These are phyloP conservation scores for Odonthalia washingtoniensis DNA, from an alignment of 31 red algal genomes.

Conservation along the genomic window DNA sequence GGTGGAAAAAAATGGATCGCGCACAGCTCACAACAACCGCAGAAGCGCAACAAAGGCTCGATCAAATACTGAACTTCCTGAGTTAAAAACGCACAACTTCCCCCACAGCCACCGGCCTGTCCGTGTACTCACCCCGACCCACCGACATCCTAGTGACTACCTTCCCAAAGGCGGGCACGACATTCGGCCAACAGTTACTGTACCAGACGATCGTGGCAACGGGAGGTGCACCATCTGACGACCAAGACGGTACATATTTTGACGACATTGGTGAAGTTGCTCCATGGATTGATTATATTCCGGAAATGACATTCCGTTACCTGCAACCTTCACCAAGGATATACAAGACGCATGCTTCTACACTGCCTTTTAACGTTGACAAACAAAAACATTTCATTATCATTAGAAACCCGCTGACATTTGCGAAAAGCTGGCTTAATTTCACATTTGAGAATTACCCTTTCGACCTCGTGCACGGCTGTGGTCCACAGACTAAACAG, in stretches of 20 bases:
- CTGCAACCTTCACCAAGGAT: slow-evolving; percentile 15
- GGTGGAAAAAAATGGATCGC: no score
- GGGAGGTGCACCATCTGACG: slow-evolving; percentile 18
- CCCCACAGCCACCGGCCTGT: slow-evolving; percentile 14
- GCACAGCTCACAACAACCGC: no score
- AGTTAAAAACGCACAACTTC: neutral
- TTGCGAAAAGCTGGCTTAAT: slow-evolving; percentile 17
- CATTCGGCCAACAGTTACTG: slow-evolving; percentile 30
- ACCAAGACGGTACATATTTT: slow-evolving; percentile 28
- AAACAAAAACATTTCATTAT: slow-evolving; percentile 22
- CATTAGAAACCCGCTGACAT: slow-evolving; percentile 38
- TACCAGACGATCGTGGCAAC: slow-evolving; percentile 39
- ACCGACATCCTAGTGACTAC: slow-evolving; percentile 50
- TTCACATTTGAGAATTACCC: slow-evolving; percentile 37
- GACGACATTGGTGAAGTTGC: slow-evolving; percentile 43
- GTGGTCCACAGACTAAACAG: neutral
- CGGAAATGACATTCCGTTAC: neutral
- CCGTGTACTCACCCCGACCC: slow-evolving; percentile 26
- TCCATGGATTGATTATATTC: slow-evolving; percentile 54
- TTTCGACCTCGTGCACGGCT: slow-evolving; percentile 20
- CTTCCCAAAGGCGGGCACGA: slow-evolving; percentile 53
- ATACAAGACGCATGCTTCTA: slow-evolving; percentile 48
- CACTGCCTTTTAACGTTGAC: neutral
- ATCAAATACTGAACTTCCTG: neutral
- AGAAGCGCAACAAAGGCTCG: neutral